Evolutionary conservation across 1,284 basidiomycete genomes (phyloP), one percentile per base, ranked within the genome.

Genomic region (Paramarasmius palmivorus): DNA sequence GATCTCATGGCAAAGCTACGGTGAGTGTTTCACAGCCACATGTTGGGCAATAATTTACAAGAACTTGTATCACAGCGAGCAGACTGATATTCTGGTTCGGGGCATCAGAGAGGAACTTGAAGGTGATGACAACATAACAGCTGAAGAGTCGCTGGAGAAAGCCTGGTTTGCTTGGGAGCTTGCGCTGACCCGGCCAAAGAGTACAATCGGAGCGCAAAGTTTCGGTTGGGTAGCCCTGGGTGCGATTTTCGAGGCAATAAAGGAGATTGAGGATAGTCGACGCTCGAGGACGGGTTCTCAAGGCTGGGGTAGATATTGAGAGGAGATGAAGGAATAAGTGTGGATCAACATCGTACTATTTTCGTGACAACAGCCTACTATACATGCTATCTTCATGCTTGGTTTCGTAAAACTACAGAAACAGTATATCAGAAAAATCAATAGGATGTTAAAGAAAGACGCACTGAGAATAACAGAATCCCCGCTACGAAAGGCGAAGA

Each of bases 401-500:
- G 91, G 71, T 94, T 94, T 63, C 93, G 88, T 56, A 95, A 78
- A 63, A 94, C 92, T 94, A 57, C 7, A 29, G 49, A 20, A 34
- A 55, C 57, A 22, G 19, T 29, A 22, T 34, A 19, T 50, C 46
- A 52, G 29, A 26, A 38, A 35, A 36, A 20, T 5, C 22, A 4
- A 12, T 26, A 25, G 41, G 65, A 55, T 50, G 36, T 37, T n/a
- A 41, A 49, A 6, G 19, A 29, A 10, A 10, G 36, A 78, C 89
- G 73, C 65, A 96, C 95, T 90, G 54, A 97, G 80, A 62, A 98
- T 95, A 15, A 98, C 95, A 39, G 95, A 97, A 71, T 97, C 95
- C 32, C 95, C 95, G 49, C 93, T 92, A 61, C 60, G 58, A 57
- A 68, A 64, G 26, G 42, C 32, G 48, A 55, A 42, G 40, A 54